phyloP scores from a whole-genome alignment of 1,284 basidiomycete species.

The Ganoderma sinense region DNA sequence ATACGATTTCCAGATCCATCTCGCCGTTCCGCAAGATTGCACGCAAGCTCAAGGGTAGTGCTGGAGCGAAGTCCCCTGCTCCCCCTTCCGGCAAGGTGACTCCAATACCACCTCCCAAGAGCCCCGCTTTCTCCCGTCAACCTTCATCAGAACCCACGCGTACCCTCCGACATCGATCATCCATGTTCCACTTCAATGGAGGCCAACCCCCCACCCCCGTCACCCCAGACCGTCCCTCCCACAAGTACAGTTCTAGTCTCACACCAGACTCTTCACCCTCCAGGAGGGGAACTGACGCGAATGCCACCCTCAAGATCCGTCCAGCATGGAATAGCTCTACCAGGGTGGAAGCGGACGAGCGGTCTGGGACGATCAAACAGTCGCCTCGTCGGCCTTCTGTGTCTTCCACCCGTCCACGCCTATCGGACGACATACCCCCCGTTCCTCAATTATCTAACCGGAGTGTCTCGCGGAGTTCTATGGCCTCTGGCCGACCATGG shows the following conservation, averaged over 20 bases:
- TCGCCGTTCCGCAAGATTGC: conserved; percentile 82
- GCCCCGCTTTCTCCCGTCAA: conserved; percentile 40
- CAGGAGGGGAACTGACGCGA: conserved; percentile 39
- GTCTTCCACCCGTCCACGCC: conserved; percentile 41
- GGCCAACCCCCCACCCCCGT: conserved; percentile 51
- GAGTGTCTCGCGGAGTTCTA: conserved; percentile 76
- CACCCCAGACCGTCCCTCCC: conserved; percentile 64
- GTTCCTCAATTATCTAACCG: conserved; percentile 58
- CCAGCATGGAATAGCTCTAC: conserved; percentile 82
- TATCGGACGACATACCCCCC: conserved; percentile 51
- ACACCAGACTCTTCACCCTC: conserved; percentile 72
- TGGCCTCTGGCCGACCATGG: conserved; percentile 82
- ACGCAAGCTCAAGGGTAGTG: conserved; percentile 57
- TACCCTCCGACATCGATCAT: conserved; percentile 62
- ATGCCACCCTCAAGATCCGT: conserved; percentile 51
- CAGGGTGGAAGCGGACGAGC: conserved; percentile 63
- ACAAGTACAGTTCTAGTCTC: conserved; percentile 74
- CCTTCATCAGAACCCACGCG: conserved; percentile 64
- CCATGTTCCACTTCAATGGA: conserved; percentile 59
- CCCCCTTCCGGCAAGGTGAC: conserved; percentile 53
- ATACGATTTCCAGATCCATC: conserved; percentile 73
- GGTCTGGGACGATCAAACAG: conserved; percentile 54
- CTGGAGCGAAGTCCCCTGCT: conserved; percentile 44
- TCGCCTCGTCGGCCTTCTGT: conserved; percentile 46
- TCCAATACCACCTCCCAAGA: conserved; percentile 53